Evolutionary conservation across 345 rosid genomes (phyloP).

Genomic region (Camelina hispida): DNA sequence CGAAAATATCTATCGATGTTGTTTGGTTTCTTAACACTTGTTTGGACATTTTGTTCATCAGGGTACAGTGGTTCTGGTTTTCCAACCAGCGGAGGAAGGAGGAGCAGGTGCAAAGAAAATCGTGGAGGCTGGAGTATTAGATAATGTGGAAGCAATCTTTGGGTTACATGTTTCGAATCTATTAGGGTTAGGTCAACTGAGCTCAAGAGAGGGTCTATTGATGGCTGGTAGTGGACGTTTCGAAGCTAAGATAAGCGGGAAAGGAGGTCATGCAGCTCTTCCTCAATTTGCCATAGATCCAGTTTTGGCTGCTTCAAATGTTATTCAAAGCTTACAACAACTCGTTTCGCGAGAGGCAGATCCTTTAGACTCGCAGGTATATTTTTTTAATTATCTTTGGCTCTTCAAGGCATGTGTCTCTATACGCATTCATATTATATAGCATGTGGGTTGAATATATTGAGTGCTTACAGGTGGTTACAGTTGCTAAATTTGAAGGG

Average conservation of each 20-base stretch:
- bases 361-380: conserved; percentile 85
- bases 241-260: conserved; percentile 75
- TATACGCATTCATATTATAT: not conserved
- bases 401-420: not conserved
- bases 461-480: conserved; percentile 62
- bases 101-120: conserved; percentile 79
- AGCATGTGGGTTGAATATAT: not conserved
- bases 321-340: conserved; percentile 78
- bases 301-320: conserved; percentile 74
- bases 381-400: not conserved
- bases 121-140: conserved; percentile 64
- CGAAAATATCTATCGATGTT: not conserved
- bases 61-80: conserved; percentile 80
- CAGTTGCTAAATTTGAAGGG: conserved; percentile 72
- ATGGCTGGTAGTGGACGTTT: conserved; percentile 72
- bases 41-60: conserved; percentile 30
- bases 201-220: conserved; percentile 58
- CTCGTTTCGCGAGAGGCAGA: conserved; percentile 86
- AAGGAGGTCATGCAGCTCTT: conserved; percentile 82
- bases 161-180: conserved; percentile 59
- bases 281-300: conserved; percentile 79
- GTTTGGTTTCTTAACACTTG: not conserved
- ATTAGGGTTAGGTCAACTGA: conserved; percentile 55
- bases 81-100: conserved; percentile 97
- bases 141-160: conserved; percentile 69